These are phyloP conservation scores for Arctium minus DNA, from an alignment of 129 eudicot species.

Conservation along the genomic window DNA sequence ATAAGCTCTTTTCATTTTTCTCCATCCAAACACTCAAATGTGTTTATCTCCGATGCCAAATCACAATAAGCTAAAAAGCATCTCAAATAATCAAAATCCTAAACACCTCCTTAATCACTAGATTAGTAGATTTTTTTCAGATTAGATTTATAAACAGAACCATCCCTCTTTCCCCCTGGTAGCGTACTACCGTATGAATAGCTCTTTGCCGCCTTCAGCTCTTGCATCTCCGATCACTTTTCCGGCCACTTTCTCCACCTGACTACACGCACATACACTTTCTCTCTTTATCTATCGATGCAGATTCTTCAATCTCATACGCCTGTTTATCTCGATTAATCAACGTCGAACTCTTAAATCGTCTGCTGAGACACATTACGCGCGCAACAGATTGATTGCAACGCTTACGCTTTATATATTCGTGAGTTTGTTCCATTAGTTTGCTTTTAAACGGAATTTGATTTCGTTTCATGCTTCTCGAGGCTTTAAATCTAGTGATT, in stretches of 20 bases:
- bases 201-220: slow-evolving; percentile 10
- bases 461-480: neutral
- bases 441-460: neutral
- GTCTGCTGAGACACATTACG: neutral
- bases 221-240: slow-evolving; percentile 21
- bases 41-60: too few species aligned
- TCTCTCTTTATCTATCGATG: neutral
- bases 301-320: slow-evolving; percentile 8
- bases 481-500: slow-evolving; percentile 11
- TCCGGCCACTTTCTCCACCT: slow-evolving; percentile 15
- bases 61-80: too few species aligned
- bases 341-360: slow-evolving; percentile 17
- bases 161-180: neutral
- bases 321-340: neutral
- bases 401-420: neutral
- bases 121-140: too few species aligned
- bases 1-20: too few species aligned
- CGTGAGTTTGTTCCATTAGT: slow-evolving; percentile 6
- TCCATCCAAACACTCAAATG: too few species aligned
- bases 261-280: neutral
- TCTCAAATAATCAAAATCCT: too few species aligned
- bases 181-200: neutral
- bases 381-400: slow-evolving; percentile 11
- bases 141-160: neutral
- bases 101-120: too few species aligned